These are phyloP conservation scores for Colletotrichum sidae DNA, from an alignment of 2,329 filamentous ascomycete genomes.

Conservation along the genomic window DNA sequence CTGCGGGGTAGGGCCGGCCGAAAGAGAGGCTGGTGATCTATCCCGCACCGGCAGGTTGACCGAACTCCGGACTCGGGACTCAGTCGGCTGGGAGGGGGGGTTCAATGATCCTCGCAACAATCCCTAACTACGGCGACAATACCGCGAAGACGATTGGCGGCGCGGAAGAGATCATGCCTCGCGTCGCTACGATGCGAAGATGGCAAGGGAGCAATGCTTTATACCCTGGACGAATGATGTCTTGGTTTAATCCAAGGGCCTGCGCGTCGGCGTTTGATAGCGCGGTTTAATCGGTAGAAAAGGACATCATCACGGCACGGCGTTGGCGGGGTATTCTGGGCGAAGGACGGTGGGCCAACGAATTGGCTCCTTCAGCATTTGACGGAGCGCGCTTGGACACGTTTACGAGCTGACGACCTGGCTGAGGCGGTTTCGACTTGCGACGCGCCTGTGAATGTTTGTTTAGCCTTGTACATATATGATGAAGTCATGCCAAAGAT, in stretches of 20 bases:
- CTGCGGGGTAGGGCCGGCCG: conserved; percentile 28
- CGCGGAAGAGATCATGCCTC: too few relatives aligned
- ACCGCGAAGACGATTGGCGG: too few relatives aligned
- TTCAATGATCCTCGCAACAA: too few relatives aligned
- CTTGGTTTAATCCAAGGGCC: conserved; percentile 14
- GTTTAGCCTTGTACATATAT: conserved; percentile 12
- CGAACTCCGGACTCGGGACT: background rate
- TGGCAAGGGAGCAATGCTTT: background rate
- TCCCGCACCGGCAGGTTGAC: conserved; percentile 14
- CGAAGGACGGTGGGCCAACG: conserved; percentile 12
- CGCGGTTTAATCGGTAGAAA: conserved; percentile 25
- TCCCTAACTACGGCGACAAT: too few relatives aligned
- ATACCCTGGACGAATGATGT: conserved; percentile 12
- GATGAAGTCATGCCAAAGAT: too few relatives aligned
- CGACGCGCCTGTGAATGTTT: background rate
- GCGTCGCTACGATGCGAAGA: too few relatives aligned
- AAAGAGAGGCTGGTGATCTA: conserved; percentile 5
- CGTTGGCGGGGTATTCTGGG: conserved; percentile 33
- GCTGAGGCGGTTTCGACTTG: conserved; percentile 10
- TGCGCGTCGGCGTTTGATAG: conserved; percentile 25
- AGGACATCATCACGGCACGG: conserved; percentile 34
- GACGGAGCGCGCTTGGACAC: conserved; percentile 31
- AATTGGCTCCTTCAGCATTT: conserved; percentile 25
- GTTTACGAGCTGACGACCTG: conserved; percentile 26
- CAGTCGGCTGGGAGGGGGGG: too few relatives aligned